Conservation (phyloP, 2,329 filamentous ascomycete genomes). For the Botrytis pseudocinerea region DNA sequence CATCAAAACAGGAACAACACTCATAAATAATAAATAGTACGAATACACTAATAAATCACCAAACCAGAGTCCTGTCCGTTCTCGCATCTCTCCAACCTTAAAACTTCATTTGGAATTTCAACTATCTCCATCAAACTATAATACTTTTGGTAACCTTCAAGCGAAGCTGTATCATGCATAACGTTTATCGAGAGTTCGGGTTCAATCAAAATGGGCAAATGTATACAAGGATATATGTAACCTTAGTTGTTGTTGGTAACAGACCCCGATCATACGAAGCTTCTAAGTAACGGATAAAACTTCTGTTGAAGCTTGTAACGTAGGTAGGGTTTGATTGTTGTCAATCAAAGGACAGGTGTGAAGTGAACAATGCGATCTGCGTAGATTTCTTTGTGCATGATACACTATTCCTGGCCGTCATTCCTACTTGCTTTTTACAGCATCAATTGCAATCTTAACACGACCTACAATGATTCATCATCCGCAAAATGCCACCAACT, state of each 20-base stretch:
- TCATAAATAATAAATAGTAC: too few relatives aligned
- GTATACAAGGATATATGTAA: neutral
- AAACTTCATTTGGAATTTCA: too few relatives aligned
- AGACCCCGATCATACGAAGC: neutral
- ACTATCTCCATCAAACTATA: too few relatives aligned
- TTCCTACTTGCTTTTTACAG: neutral
- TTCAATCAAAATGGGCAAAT: neutral
- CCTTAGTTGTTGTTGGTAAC: neutral
- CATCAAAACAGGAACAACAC: too few relatives aligned
- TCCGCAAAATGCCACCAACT: neutral
- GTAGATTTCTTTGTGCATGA: neutral
- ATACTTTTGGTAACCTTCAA: neutral
- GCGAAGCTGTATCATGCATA: neutral
- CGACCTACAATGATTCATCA: too few relatives aligned
- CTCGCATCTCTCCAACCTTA: too few relatives aligned
- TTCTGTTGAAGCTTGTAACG: neutral
- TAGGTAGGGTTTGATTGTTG: neutral
- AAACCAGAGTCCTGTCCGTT: too few relatives aligned
- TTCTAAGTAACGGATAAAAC: neutral
- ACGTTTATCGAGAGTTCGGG: neutral
- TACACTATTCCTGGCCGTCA: neutral
- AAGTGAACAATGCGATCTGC: neutral
- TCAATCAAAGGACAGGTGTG: neutral
- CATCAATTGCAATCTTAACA: neutral
- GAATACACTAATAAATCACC: too few relatives aligned